A percentile compares a stretch with the other conserved stretches of the same genome.
Conservation (phyloP, 1,284 basidiomycete genomes). For the Singerocomus inundabilis region DNA sequence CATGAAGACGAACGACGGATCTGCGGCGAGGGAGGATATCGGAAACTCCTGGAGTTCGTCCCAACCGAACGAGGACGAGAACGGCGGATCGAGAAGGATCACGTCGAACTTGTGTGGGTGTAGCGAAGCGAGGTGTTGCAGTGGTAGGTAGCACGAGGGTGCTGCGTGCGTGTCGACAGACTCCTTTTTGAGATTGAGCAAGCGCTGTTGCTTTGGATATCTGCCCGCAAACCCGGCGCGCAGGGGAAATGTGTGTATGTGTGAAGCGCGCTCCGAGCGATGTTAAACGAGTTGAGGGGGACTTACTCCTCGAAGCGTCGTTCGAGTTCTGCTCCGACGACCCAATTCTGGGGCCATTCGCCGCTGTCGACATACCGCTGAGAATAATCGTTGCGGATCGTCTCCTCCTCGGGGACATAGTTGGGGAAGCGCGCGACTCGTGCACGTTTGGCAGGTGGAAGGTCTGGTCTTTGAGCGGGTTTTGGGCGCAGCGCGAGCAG, state of each 20-base stretch:
- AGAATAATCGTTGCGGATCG: conserved; percentile 93
- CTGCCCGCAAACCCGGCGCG: conserved; percentile 40
- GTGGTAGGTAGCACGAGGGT: conserved; percentile 68
- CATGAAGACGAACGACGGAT: conserved; percentile 91
- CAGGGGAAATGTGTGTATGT: background rate
- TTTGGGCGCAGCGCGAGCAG: conserved; percentile 37
- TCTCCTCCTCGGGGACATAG: conserved; percentile 89
- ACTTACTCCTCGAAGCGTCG: conserved; percentile 91
- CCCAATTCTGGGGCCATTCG: conserved; percentile 89
- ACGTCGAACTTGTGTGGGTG: conserved; percentile 84
- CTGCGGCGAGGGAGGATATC: conserved; percentile 81
- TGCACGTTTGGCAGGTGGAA: conserved; percentile 70
- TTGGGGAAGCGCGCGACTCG: conserved; percentile 66
- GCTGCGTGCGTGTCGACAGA: conserved; percentile 62
- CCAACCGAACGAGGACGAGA: conserved; percentile 83
- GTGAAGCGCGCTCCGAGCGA: background rate
- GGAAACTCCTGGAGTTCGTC: conserved; percentile 79
- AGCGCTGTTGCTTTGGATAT: conserved; percentile 86
- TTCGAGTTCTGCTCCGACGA: conserved; percentile 81
- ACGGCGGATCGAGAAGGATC: conserved; percentile 90
- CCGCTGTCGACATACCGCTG: conserved; percentile 88
- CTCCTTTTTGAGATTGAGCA: conserved; percentile 76
- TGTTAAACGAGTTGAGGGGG: background rate
- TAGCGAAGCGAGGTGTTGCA: conserved; percentile 52
- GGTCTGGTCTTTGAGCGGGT: conserved; percentile 46